Conservation (phyloP, 768 basidiomycete genomes). For the Hemileccinum rubropunctum region DNA sequence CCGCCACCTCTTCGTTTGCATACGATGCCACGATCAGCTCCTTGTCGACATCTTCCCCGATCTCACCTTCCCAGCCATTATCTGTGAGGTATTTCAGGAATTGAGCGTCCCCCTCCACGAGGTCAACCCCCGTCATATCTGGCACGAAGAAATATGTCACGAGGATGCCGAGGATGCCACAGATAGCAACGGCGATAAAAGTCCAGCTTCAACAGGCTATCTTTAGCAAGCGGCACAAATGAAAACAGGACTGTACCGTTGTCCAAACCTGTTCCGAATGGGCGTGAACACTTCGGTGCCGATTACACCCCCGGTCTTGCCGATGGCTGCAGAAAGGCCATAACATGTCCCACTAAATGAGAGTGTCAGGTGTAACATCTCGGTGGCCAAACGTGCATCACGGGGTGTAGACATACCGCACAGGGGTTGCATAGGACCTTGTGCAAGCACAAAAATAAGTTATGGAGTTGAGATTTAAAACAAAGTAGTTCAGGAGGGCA, state of each 20-base stretch:
- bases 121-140: slow-evolving; percentile 65
- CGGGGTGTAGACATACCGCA: slow-evolving; percentile 40
- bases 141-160: slow-evolving; percentile 68
- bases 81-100: slow-evolving; percentile 57
- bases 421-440: slow-evolving; percentile 61
- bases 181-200: slow-evolving; percentile 65
- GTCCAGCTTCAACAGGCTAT: slow-evolving; percentile 47
- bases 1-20: slow-evolving; percentile 11
- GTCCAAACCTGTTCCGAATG: slow-evolving; percentile 61
- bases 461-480: not conserved
- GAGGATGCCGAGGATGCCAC: slow-evolving; percentile 59
- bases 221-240: not conserved
- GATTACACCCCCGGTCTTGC: slow-evolving; percentile 68
- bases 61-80: slow-evolving; percentile 63
- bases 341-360: slow-evolving; percentile 59
- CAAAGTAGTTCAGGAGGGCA: slow-evolving; percentile 9
- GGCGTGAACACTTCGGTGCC: slow-evolving; percentile 71
- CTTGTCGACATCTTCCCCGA: slow-evolving; percentile 52
- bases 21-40: slow-evolving; percentile 18
- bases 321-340: slow-evolving; percentile 63
- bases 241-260: slow-evolving; percentile 38
- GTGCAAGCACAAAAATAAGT: slow-evolving; percentile 1
- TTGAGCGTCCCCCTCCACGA: slow-evolving; percentile 62
- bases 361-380: not conserved
- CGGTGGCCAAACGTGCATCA: not conserved